Evolutionary conservation across 352 stramenopile genomes (phyloP).

Genomic region (Phytopythium mirpurense): DNA sequence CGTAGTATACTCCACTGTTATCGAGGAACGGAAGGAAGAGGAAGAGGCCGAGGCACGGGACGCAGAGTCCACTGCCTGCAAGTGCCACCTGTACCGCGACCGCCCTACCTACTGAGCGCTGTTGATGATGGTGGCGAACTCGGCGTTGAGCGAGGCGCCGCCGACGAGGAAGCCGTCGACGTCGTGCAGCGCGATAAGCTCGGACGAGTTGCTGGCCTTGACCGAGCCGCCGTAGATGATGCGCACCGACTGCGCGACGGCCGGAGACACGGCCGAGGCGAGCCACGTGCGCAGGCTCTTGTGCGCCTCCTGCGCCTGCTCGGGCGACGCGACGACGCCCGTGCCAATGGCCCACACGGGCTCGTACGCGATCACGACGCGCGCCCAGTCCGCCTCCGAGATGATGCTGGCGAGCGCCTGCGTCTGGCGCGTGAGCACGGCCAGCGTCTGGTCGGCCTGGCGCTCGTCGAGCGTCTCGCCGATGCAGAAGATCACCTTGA

Average conservation of each 20-base stretch:
- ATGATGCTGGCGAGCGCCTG: slow-evolving; percentile 86
- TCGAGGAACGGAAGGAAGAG: too few species aligned
- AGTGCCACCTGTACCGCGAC: too few species aligned
- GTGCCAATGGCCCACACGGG: slow-evolving; percentile 96
- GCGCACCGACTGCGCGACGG: slow-evolving; percentile 54
- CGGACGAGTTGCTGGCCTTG: slow-evolving; percentile 77
- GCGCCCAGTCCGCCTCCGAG: slow-evolving; percentile 51
- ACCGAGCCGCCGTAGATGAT: slow-evolving; percentile 89
- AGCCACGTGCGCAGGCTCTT: slow-evolving; percentile 75
- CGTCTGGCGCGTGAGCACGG: slow-evolving; percentile 92
- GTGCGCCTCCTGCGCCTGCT: slow-evolving; percentile 89
- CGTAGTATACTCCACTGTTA: slow-evolving; percentile 3
- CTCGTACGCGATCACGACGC: slow-evolving; percentile 93
- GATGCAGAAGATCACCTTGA: slow-evolving; percentile 94
- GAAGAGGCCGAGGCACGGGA: too few species aligned
- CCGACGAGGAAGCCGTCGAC: slow-evolving; percentile 90
- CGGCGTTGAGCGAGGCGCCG: slow-evolving; percentile 83
- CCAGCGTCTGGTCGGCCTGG: slow-evolving; percentile 78
- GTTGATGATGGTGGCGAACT: slow-evolving; percentile 85
- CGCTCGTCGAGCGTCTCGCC: slow-evolving; percentile 89
- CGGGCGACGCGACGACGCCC: slow-evolving; percentile 89
- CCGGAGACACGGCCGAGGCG: slow-evolving; percentile 36
- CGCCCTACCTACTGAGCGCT: slow-evolving; percentile 25
- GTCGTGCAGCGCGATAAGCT: slow-evolving; percentile 74
- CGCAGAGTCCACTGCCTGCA: too few species aligned